Evolutionary conservation across 179 eudicot genomes (phyloP), one percentile per base, ranked within the genome.

Genomic region (Spinacia oleracea): DNA sequence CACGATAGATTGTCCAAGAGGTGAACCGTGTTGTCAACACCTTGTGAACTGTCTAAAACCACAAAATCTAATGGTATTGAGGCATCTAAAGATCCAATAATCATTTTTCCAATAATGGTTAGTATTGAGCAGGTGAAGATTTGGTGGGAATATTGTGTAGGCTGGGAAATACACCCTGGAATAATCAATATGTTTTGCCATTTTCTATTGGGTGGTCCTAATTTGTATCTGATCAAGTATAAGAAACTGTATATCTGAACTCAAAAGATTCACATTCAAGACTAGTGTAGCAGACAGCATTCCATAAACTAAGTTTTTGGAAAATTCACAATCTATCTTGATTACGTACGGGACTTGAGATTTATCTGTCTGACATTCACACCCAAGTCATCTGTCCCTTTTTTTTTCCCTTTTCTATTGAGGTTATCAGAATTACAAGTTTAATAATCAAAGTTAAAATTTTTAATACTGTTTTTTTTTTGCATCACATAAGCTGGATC

Each of bases 401-500:
- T 70, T 45, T 45, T 70, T 10, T 9, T 16, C 6, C 40, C 6
- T 38, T 38, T 45, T 25, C 23, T 14, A 25, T 5, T 0, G 35
- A 45, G 23, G 9, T 70, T 20, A 25, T 70, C 27, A 40, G 5
- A 42, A 69, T 27, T 1, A 23, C 35, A 43, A 42, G 14, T 40
- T 9, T n/a, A 43, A 45, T 23, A 25, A 58, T 23, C 31, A n/a
- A 58, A n/a, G 27, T 25, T 62, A 7, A 9, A n/a, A n/a, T n/a
- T n/a, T 56, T 20, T 5, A 60, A 27, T 23, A 10, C 15, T 60
- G 34, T 38, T 5, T 59, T 25, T 59, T 25, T 23, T 45, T 32
- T 70, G 56, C 25, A 42, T 72, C 45, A 51, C 62, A 72, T 72
- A 32, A 31, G 75, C 63, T 72, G 63, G 75, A 72, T 72, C 59